Evolutionary conservation across 2,329 filamentous ascomycete species (phyloP), one percentile per base, ranked within the genome.

Genomic region (Cercospora sp.): DNA sequence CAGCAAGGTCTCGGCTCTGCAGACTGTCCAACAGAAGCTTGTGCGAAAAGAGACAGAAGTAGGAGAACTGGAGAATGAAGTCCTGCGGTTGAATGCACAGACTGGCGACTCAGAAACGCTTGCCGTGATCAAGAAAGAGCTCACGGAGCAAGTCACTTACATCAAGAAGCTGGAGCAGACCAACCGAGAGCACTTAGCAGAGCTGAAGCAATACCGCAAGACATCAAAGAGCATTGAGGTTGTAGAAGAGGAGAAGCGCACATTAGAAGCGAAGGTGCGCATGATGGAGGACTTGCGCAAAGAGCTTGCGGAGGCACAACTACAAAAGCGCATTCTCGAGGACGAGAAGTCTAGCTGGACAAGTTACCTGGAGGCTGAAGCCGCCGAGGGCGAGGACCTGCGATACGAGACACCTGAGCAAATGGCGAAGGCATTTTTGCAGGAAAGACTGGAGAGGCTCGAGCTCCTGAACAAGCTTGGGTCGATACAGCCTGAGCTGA

Each of bases 191-290:
- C 92, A 97, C 76, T 83, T 88, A 13, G 80, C 85, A 0, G 94
- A 99, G 77, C 82, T 99, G 40, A 92, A 91, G 73, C 90, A 93
- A 73, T 85, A 96, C 42, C 90, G 93, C 13, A 91, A 93, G 72
- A 82, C 90, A 3, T 90, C 93, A 78, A 94, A 92, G 80, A 92
- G 91, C n/a, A 90, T 97, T 1, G 92, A 97, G 76, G 87, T 99
- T 2, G 91, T 98, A 0, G 93, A 99, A 77, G 95, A 99, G 78
- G 93, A 99, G 82, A 98, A 98, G 83, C 86, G 92, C 69, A 88
- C 89, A 0, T 82, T 99, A 23, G 90, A 95, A 78, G 88, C 89
- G 33, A 92, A 89, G 75, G 79, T 99, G 1, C 89, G 92, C 68
- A 84, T 90, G 42, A 90, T 94, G 79, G 88, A 92, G 66, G 84